Evolutionary conservation across 371 early-diverging fungal species (phyloP).

Genomic region (Mortierella sp.): DNA sequence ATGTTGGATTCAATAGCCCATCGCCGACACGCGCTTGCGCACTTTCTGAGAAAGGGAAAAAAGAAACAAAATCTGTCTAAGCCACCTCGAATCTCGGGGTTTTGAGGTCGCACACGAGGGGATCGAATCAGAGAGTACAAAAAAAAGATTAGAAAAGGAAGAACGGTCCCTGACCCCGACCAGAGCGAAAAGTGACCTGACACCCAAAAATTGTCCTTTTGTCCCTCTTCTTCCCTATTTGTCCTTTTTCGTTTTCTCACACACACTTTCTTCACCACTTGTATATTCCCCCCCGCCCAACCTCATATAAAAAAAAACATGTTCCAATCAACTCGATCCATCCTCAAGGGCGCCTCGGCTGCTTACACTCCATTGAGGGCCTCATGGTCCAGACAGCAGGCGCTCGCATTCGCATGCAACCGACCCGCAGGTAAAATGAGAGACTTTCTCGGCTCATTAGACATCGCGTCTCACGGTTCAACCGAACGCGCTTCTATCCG

Average conservation of each 20-base stretch:
- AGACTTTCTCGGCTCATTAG: not conserved
- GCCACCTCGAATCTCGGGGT: slow-evolving; percentile 9
- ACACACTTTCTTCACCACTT: not conserved
- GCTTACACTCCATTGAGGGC: slow-evolving; percentile 17
- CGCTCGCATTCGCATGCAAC: slow-evolving; percentile 11
- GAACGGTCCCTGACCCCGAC: not conserved
- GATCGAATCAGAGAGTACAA: not conserved
- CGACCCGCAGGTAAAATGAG: slow-evolving; percentile 26
- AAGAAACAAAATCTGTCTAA: not conserved
- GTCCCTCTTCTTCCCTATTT: not conserved
- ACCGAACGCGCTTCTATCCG: not conserved
- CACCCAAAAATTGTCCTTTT: no score
- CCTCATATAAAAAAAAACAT: slow-evolving; percentile 3
- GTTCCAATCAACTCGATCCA: slow-evolving; percentile 34
- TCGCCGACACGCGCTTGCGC: slow-evolving; percentile 2
- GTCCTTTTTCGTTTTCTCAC: not conserved
- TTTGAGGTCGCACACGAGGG: slow-evolving; percentile 1
- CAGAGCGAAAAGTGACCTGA: not conserved
- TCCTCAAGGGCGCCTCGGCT: not conserved
- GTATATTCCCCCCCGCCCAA: not conserved
- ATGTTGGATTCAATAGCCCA: no score
- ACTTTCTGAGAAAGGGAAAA: not conserved
- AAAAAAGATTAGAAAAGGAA: not conserved
- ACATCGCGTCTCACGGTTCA: not conserved
- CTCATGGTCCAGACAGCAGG: slow-evolving; percentile 14